Percentiles rank a stretch among this genome's conserved stretches.
Conservation (phyloP, 1,284 basidiomycete species). For the Prillingera fragicola region DNA sequence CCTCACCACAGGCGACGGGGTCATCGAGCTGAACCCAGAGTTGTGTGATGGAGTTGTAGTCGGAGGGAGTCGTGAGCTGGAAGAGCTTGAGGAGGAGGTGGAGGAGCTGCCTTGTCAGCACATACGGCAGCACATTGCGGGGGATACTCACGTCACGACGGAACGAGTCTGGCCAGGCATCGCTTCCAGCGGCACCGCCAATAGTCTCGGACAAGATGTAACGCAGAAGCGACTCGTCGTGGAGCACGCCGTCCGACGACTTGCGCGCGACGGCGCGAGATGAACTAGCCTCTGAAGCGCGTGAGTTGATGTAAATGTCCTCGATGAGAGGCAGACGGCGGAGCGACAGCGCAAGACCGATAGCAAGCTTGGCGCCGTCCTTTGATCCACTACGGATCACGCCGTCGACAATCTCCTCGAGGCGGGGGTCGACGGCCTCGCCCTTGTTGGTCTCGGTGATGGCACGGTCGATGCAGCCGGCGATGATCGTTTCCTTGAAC, state of each 20-base stretch:
- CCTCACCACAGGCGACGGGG: slow-evolving; percentile 53
- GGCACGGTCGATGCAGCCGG: slow-evolving; percentile 90
- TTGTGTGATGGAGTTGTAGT: slow-evolving; percentile 74
- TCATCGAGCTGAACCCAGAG: slow-evolving; percentile 81
- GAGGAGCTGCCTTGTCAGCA: slow-evolving; percentile 44
- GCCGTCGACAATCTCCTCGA: slow-evolving; percentile 76
- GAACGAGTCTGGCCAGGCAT: slow-evolving; percentile 40
- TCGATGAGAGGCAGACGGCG: slow-evolving; percentile 77
- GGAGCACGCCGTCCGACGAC: slow-evolving; percentile 36
- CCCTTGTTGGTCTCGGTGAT: slow-evolving; percentile 55
- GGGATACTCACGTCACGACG: slow-evolving; percentile 55
- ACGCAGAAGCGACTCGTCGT: slow-evolving; percentile 70
- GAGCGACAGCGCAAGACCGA: slow-evolving; percentile 88
- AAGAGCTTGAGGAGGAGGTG: slow-evolving; percentile 69
- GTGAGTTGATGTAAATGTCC: slow-evolving; percentile 56
- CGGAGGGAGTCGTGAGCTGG: slow-evolving; percentile 59
- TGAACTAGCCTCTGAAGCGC: slow-evolving; percentile 20
- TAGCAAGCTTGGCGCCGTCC: slow-evolving; percentile 80
- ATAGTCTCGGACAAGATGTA: slow-evolving; percentile 87
- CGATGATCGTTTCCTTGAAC: slow-evolving; percentile 88
- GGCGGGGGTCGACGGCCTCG: slow-evolving; percentile 60
- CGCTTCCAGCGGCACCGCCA: slow-evolving; percentile 52
- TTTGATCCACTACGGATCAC: slow-evolving; percentile 78
- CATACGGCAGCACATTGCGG: neutral
- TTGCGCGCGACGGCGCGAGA: slow-evolving; percentile 19